Evolutionary conservation across 2,329 filamentous ascomycete genomes (phyloP), one percentile per base, ranked within the genome.

Genomic region (Teratosphaeria destructans): DNA sequence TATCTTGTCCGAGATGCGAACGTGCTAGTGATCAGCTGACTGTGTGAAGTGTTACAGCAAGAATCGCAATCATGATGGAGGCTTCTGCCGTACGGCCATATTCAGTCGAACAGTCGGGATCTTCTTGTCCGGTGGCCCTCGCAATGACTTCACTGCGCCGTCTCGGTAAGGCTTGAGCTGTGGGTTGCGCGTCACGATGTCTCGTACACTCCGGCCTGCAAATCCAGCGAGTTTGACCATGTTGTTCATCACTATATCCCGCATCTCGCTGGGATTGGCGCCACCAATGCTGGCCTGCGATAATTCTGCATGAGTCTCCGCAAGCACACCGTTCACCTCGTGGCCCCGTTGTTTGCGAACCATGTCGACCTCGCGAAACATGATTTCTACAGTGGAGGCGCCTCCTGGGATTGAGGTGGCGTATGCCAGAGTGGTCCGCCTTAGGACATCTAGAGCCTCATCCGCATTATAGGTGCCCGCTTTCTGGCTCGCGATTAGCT

Each of bases 401-500:
- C 68, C 67, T 6, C 65, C 67, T 23, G 68, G 68, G 2, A 70
- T 64, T 10, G 64, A 59, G 26, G 55, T 63, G 3, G 67, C 67
- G 52, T 70, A 70, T 5, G 65, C 66, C n/a, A 70, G 57, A 5
- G 66, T 66, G 3, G 67, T 69, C 3, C 68, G 65, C 32, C 67
- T 60, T 10, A 70, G 65, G 47, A 69, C 64, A 55, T 70, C 68
- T 8, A 70, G 61, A 6, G 67, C 67, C 61, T 70, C 68, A 23
- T 66, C 63, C 0, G 63, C 64, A 60, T 63, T 69, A 56, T 70
- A 70, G 1, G 67, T 70, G 4, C 67, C 68, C 2, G 67, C 62
- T 54, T 66, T 65, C 26, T 69, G 58, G 37, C 66, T 68, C 6
- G 64, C 59, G 43, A 69, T 67, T 12, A 67, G 52, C 23, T 70